These are phyloP conservation scores for Trifolium dubium DNA, from an alignment of 306 rosid species.

Conservation along the genomic window DNA sequence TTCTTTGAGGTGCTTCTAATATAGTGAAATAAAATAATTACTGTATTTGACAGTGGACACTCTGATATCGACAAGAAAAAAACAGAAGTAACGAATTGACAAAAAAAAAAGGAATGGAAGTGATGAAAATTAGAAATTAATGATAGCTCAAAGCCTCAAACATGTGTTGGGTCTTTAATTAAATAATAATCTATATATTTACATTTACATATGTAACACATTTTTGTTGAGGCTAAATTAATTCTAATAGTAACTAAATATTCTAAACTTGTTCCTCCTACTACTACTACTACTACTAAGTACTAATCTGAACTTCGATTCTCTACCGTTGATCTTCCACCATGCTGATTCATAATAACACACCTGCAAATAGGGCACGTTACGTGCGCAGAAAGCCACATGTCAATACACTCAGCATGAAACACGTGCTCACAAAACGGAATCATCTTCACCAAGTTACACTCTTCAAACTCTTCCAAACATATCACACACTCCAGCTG, in stretches of 20 bases:
- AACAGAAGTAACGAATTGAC: too few species aligned
- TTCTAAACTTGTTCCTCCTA: background rate
- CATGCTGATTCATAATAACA: background rate
- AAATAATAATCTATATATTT: too few species aligned
- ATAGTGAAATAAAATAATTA: too few species aligned
- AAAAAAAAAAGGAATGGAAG: too few species aligned
- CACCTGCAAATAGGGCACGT: constrained; percentile 65
- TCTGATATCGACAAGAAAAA: too few species aligned
- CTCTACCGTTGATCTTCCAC: constrained; percentile 16
- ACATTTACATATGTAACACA: background rate
- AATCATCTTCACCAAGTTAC: constrained; percentile 49
- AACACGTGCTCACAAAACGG: constrained; percentile 65
- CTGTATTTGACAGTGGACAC: too few species aligned
- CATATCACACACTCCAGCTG: constrained; percentile 60
- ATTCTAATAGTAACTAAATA: background rate
- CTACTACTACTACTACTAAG: background rate
- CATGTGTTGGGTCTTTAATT: background rate
- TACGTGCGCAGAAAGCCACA: constrained; percentile 59
- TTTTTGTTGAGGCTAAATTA: background rate
- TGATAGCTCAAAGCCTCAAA: background rate
- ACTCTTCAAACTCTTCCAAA: constrained; percentile 44
- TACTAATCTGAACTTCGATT: background rate
- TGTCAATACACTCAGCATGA: constrained; percentile 58
- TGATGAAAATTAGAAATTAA: background rate
- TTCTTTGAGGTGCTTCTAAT: too few species aligned